Evolutionary conservation across 2,329 filamentous ascomycete species (phyloP).

Genomic region (Nigrograna mackinnonii): DNA sequence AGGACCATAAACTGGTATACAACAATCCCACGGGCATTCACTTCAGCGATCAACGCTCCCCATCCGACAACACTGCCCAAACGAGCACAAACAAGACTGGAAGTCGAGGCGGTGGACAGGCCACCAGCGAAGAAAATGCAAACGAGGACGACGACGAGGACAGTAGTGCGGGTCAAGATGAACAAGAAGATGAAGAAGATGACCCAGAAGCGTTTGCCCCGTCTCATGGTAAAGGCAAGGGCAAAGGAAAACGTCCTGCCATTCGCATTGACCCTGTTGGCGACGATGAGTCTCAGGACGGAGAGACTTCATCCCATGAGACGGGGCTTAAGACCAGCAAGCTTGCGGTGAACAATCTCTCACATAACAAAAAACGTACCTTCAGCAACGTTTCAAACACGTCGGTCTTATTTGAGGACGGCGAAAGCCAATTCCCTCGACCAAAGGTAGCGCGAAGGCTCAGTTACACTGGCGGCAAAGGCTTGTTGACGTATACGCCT

Average conservation of each 20-base stretch:
- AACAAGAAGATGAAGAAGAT: slow-evolving; percentile 40
- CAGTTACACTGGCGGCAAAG: slow-evolving; percentile 34
- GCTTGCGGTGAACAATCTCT: slow-evolving; percentile 27
- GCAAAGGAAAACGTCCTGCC: slow-evolving; percentile 40
- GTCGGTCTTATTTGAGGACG: slow-evolving; percentile 37
- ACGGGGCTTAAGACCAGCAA: slow-evolving; percentile 34
- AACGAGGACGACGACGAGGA: slow-evolving; percentile 39
- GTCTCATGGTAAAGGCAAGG: slow-evolving; percentile 34
- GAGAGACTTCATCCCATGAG: slow-evolving; percentile 26
- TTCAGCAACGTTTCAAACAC: slow-evolving; percentile 44
- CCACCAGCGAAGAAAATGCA: slow-evolving; percentile 27
- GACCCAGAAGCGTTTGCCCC: slow-evolving; percentile 36
- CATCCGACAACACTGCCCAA: slow-evolving; percentile 19
- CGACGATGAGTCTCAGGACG: slow-evolving; percentile 29
- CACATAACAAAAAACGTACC: slow-evolving; percentile 41
- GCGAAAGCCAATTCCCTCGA: slow-evolving; percentile 34
- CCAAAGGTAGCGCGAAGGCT: slow-evolving; percentile 41
- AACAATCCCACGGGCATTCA: slow-evolving; percentile 21
- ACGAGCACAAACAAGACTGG: slow-evolving; percentile 23
- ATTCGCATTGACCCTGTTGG: slow-evolving; percentile 38
- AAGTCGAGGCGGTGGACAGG: slow-evolving; percentile 28
- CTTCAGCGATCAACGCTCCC: slow-evolving; percentile 25
- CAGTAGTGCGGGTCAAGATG: slow-evolving; percentile 28
- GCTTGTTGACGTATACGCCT: slow-evolving; percentile 40
- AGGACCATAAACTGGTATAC: slow-evolving; percentile 31